Conservation (phyloP, 2,329 filamentous ascomycete genomes). For the Penicillium frequentans region DNA sequence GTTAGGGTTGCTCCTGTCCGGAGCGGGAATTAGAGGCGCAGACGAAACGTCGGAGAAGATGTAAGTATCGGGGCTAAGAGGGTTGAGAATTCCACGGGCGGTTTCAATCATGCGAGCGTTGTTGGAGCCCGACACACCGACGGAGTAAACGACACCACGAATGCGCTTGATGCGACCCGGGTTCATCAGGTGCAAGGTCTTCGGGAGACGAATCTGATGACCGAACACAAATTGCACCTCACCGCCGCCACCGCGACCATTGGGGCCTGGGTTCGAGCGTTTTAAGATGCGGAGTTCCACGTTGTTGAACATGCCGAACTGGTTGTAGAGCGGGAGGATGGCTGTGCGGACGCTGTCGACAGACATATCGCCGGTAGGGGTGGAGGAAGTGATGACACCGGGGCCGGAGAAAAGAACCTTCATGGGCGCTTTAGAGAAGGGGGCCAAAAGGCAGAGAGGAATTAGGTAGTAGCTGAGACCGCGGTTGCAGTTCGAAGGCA, state of each 20-base stretch:
- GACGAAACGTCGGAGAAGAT: conserved; percentile 70
- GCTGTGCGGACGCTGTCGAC: conserved; percentile 93
- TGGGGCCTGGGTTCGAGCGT: conserved; percentile 73
- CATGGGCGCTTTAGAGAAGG: conserved; percentile 88
- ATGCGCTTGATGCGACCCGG: conserved; percentile 85
- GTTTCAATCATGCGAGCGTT: conserved; percentile 94
- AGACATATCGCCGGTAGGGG: conserved; percentile 79
- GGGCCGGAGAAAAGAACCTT: conserved; percentile 88
- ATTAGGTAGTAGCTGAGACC: conserved; percentile 91
- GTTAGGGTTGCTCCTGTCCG: conserved; percentile 64
- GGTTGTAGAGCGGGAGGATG: conserved; percentile 82
- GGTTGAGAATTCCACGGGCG: conserved; percentile 82
- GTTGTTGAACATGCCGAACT: conserved; percentile 83
- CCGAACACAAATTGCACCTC: conserved; percentile 93
- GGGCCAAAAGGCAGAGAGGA: conserved; percentile 83
- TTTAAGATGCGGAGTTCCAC: conserved; percentile 82
- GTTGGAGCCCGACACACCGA: conserved; percentile 87
- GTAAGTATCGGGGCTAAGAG: conserved; percentile 83
- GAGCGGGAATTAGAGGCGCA: conserved; percentile 63
- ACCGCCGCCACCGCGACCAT: conserved; percentile 79
- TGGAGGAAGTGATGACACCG: conserved; percentile 88
- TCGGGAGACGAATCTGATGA: conserved; percentile 88
- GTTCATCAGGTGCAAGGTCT: conserved; percentile 85
- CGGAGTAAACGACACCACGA: conserved; percentile 89
- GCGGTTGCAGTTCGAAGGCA: conserved; percentile 73